Percentiles rank a stretch among this genome's conserved stretches.
phyloP scores from a whole-genome alignment of 2,329 filamentous ascomycete genomes.

The Rhinocladiella mackenziei region DNA sequence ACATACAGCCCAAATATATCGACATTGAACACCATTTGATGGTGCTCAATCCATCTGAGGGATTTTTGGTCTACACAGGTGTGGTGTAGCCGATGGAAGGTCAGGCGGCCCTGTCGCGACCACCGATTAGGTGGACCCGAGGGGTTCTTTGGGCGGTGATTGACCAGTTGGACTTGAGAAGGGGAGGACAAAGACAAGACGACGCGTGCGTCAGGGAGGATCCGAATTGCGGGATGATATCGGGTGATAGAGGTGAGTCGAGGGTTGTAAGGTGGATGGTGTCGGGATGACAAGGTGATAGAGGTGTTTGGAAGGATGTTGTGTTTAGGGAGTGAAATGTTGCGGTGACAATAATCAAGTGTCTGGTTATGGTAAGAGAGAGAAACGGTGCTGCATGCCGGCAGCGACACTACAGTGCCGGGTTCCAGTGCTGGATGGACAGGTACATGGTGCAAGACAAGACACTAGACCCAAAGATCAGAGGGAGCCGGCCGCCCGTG shows the following conservation, averaged over 20 bases:
- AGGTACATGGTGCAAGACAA: too few relatives aligned
- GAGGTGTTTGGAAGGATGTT: neutral
- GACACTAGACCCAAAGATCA: too few relatives aligned
- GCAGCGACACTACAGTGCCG: neutral
- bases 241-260: neutral
- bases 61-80: too few relatives aligned
- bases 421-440: neutral
- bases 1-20: constrained; percentile 16
- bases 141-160: constrained; percentile 2
- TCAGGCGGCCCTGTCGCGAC: constrained; percentile 24
- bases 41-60: constrained; percentile 17
- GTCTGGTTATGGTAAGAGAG: neutral
- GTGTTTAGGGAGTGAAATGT: constrained; percentile 2
- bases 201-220: constrained; percentile 21
- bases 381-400: constrained; percentile 1
- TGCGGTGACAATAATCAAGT: constrained; percentile 4
- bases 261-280: too few relatives aligned
- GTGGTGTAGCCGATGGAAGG: constrained; percentile 6
- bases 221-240: constrained; percentile 11
- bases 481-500: too few relatives aligned
- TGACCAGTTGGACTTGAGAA: neutral
- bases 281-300: neutral
- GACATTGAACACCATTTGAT: constrained; percentile 18
- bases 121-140: constrained; percentile 8
- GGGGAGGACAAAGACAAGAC: constrained; percentile 8